phyloP scores from a whole-genome alignment of 345 rosid genomes.

The Citrus sp. region DNA sequence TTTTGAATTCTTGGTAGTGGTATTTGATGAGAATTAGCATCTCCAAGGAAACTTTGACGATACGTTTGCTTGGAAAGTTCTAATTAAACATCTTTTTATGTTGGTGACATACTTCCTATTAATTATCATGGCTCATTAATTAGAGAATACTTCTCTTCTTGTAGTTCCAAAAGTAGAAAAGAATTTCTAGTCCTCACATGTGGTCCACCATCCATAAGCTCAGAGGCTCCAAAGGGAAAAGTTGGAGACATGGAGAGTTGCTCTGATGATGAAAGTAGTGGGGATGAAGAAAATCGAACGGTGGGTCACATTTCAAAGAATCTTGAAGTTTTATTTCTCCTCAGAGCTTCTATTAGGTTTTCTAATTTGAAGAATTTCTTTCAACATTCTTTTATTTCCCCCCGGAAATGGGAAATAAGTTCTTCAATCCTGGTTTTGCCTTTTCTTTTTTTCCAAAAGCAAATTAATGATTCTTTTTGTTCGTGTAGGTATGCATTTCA shows the following conservation, averaged over 20 bases:
- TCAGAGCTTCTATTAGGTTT: background rate
- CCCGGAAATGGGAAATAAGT: background rate
- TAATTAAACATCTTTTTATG: background rate
- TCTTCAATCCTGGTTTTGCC: background rate
- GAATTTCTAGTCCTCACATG: conserved; percentile 85
- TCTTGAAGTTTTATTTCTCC: background rate
- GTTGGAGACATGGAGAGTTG: conserved; percentile 51
- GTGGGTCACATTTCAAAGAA: conserved; percentile 29
- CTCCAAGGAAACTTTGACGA: background rate
- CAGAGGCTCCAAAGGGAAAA: conserved; percentile 47
- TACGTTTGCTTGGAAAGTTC: background rate
- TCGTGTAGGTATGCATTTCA: conserved; percentile 51
- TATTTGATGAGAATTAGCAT: background rate
- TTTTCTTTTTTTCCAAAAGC: background rate
- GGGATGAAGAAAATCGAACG: conserved; percentile 57
- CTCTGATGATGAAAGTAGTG: conserved; percentile 62
- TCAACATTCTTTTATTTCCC: background rate
- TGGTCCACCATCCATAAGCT: conserved; percentile 55
- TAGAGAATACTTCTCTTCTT: background rate
- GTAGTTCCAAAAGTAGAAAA: conserved; percentile 78
- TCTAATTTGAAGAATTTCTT: background rate
- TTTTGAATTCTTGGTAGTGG: too few species aligned
- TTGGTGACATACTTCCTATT: background rate
- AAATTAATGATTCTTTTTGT: background rate
- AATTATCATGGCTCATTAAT: background rate